phyloP scores from a whole-genome alignment of 306 rosid species.

The Vachellia collinsii region DNA sequence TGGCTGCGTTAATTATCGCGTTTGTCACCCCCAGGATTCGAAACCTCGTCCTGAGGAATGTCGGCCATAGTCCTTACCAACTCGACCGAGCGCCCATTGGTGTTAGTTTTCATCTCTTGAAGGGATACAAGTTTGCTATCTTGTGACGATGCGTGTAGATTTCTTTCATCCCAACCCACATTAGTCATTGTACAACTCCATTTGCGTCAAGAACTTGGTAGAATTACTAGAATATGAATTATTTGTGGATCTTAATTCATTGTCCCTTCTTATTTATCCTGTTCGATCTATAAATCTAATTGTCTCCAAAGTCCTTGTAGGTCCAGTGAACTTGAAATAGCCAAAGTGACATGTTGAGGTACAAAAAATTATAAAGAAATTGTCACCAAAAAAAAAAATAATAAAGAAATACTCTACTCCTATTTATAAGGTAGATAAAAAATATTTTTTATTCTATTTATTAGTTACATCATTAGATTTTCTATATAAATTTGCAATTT shows the following conservation, averaged over 20 bases:
- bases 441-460: no score
- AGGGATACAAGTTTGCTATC: neutral
- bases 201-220: neutral
- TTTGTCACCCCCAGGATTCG: no score
- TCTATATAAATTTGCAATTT: no score
- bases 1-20: no score
- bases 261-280: neutral
- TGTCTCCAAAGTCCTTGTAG: neutral
- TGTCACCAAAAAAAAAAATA: no score
- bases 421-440: no score
- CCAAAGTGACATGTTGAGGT: neutral
- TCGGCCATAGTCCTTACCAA: no score
- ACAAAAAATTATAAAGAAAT: neutral
- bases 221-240: neutral
- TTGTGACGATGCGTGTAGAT: neutral
- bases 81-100: no score
- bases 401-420: no score
- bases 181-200: neutral
- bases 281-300: neutral
- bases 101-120: neutral
- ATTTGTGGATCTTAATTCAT: neutral
- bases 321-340: neutral
- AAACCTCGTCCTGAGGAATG: no score
- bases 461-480: no score
- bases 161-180: neutral